These are phyloP conservation scores for Stephanodiscus triporus DNA, from an alignment of 108 stramenopile species.

Conservation along the genomic window DNA sequence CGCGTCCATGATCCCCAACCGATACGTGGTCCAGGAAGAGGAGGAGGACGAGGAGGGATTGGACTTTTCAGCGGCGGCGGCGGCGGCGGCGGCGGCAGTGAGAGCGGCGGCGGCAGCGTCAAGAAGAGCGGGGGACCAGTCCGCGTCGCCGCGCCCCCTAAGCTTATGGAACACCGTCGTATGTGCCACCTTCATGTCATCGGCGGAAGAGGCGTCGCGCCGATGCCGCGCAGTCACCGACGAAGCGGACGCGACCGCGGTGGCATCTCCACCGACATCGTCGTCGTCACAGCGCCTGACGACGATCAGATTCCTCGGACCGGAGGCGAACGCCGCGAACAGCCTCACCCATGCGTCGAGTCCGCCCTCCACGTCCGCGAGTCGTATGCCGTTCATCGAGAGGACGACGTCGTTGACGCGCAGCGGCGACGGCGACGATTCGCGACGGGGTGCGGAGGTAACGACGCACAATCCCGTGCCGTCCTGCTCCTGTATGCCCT, in stretches of 20 bases:
- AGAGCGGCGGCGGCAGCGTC: neutral
- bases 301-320: neutral
- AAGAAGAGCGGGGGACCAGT: neutral
- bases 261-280: slow-evolving; percentile 19
- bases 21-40: no score
- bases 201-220: neutral
- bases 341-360: slow-evolving; percentile 16
- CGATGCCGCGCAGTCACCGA: slow-evolving; percentile 1
- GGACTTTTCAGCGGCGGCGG: neutral
- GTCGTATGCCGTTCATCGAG: slow-evolving; percentile 17
- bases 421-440: neutral
- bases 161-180: neutral
- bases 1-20: no score
- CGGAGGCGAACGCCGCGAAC: slow-evolving; percentile 9
- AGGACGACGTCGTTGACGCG: slow-evolving; percentile 20
- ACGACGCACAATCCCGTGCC: no score
- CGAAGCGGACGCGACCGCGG: slow-evolving; percentile 1
- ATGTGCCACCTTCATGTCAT: no score
- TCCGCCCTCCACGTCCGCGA: slow-evolving; percentile 17
- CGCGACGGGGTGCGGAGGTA: neutral
- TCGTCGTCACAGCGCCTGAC: slow-evolving; percentile 6
- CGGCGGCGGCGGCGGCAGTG: slow-evolving; percentile 20
- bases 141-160: neutral
- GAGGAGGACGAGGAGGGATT: no score
- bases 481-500: no score